Evolutionary conservation across 495 filamentous ascomycete species (phyloP).

Genomic region (Penicillium riverlandense): DNA sequence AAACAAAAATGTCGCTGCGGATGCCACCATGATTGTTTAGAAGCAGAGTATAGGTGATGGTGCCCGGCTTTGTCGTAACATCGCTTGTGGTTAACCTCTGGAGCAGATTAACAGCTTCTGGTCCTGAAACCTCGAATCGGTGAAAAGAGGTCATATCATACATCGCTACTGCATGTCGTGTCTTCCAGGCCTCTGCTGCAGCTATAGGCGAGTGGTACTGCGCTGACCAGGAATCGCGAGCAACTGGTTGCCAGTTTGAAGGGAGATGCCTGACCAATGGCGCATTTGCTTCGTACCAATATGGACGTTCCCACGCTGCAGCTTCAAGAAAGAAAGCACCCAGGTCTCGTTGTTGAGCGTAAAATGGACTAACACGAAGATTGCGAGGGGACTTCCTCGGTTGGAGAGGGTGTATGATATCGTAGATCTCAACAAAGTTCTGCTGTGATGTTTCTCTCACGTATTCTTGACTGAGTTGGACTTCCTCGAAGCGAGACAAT

Average conservation of each 20-base stretch:
- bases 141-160: conserved; percentile 48
- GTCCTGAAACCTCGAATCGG: conserved; percentile 39
- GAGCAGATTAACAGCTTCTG: conserved; percentile 35
- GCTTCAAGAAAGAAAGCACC: conserved; percentile 43
- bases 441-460: conserved; percentile 40
- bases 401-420: conserved; percentile 44
- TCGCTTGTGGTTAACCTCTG: conserved; percentile 39
- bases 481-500: conserved; percentile 41
- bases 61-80: conserved; percentile 25
- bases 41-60: conserved; percentile 37
- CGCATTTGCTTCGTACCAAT: conserved; percentile 44
- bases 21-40: conserved; percentile 35
- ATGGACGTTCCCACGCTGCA: conserved; percentile 45
- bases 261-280: conserved; percentile 33
- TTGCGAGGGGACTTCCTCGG: conserved; percentile 39
- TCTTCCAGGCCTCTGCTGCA: conserved; percentile 46
- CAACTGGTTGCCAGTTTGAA: conserved; percentile 32
- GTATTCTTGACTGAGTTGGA: conserved; percentile 37
- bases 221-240: conserved; percentile 40
- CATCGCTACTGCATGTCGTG: conserved; percentile 44
- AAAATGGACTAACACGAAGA: conserved; percentile 39
- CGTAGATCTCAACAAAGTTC: conserved; percentile 47
- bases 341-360: conserved; percentile 35
- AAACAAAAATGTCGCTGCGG: conserved; percentile 32
- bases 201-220: conserved; percentile 40